Base-by-base conservation (phyloP, 495 filamentous ascomycete species). In the Trichoderma asperelloides region DNA sequence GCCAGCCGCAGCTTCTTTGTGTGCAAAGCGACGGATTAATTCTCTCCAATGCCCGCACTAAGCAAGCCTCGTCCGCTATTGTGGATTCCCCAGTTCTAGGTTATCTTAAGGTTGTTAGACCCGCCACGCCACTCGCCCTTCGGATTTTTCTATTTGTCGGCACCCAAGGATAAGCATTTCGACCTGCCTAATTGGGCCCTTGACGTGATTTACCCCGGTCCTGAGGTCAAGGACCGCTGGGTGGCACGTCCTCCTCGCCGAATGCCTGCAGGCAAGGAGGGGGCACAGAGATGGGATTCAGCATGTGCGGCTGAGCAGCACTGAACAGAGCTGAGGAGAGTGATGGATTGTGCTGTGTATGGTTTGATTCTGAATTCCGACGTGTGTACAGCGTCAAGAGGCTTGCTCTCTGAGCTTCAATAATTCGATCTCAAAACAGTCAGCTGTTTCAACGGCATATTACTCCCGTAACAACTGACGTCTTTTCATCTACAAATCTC, bases 61-160 rank as follows among this genome's bases (percentile, higher is more conserved):
- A 11, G 8, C 47, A 51, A 21, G 47, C 47, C 12, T 45, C 41
- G 41, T 45, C 41, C 41, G 41, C 41, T 45, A 15, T 45, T 45
- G 12, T 45, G 41, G 41, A 18, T 18, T 45, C 18, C n/a, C 47
- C 11, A 21, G 55, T 30, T 60, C 25, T 60, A 60, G 55, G 55
- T 60, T 60, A 60, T 60, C 55, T 60, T 60, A 60, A 60, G 27
- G 55, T 60, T 60, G 55, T 30, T 60, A 18, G 55, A 60, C 55
- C 55, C 55, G 55, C 55, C 27, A 30, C 55, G n/a, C 55, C 16
- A 60, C 25, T 13, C 55, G 25, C 2, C 25, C 18, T 30, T 27
- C 25, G 11, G 49, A 30, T 60, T 13, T 15, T 60, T 13, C 55
- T 21, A 60, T 60, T 60, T 60, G 55, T 60, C 55, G 25, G 12